A percentile compares a stretch with the other conserved stretches of the same genome.
phyloP scores from a whole-genome alignment of 768 basidiomycete genomes.

The Zangia roseola region DNA sequence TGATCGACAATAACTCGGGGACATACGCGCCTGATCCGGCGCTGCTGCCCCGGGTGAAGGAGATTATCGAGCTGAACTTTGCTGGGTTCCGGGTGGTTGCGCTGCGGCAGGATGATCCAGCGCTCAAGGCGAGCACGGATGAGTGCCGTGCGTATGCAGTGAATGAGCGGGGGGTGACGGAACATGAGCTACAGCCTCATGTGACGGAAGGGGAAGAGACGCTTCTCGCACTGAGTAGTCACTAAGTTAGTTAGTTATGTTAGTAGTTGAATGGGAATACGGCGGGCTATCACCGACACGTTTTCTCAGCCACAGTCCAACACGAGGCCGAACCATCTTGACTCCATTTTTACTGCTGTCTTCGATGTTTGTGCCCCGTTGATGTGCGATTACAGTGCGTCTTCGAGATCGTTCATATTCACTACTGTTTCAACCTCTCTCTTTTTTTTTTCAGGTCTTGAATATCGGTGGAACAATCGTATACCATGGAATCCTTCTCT shows the following conservation, averaged over 20 bases:
- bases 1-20: constrained; percentile 85
- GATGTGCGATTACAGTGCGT: constrained; percentile 25
- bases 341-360: constrained; percentile 8
- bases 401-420: no score
- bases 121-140: constrained; percentile 55
- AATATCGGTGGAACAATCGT: constrained; percentile 31
- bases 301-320: constrained; percentile 36
- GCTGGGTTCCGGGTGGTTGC: constrained; percentile 57
- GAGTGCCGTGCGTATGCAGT: constrained; percentile 68
- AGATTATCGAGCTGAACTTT: constrained; percentile 73
- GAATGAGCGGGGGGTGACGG: constrained; percentile 53
- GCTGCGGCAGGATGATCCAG: constrained; percentile 54
- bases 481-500: constrained; percentile 33
- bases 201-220: constrained; percentile 53
- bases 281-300: constrained; percentile 32
- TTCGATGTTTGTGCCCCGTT: constrained; percentile 24
- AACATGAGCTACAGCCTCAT: constrained; percentile 66
- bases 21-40: constrained; percentile 75
- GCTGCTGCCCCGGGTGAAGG: constrained; percentile 59
- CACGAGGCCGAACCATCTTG: constrained; percentile 30
- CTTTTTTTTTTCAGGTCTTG: constrained; percentile 27
- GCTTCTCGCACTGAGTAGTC: constrained; percentile 33
- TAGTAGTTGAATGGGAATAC: constrained; percentile 17
- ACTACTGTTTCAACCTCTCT: not conserved
- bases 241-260: not conserved